These are phyloP conservation scores for Tylopilus balloui DNA, from an alignment of 768 basidiomycete genomes.

Conservation along the genomic window DNA sequence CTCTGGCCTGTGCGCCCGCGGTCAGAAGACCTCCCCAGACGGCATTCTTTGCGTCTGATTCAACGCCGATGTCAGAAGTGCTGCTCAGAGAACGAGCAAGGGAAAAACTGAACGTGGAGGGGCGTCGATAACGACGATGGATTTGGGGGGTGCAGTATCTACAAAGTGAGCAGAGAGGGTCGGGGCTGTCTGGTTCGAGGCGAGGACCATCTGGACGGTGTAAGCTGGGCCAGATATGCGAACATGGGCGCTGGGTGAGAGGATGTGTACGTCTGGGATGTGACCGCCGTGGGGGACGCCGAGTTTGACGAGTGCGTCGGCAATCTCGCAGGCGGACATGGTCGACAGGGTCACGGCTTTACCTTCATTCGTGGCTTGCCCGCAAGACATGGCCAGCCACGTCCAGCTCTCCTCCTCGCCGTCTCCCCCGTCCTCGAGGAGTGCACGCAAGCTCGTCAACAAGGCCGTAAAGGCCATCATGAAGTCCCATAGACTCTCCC, in stretches of 20 bases:
- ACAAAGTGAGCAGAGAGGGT: constrained; percentile 73
- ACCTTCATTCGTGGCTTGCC: neutral
- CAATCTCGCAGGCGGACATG: constrained; percentile 81
- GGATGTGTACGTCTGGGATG: constrained; percentile 70
- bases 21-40: constrained; percentile 95
- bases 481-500: constrained; percentile 60
- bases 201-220: constrained; percentile 78
- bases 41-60: constrained; percentile 64
- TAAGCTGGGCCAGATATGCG: constrained; percentile 75
- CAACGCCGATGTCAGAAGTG: neutral
- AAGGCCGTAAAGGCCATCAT: constrained; percentile 56
- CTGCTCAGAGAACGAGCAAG: constrained; percentile 2
- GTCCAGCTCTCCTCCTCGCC: constrained; percentile 8
- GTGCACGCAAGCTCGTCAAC: constrained; percentile 36
- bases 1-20: constrained; percentile 71
- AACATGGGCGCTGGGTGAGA: constrained; percentile 36
- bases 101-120: constrained; percentile 54
- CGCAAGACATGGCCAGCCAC: constrained; percentile 10
- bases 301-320: constrained; percentile 85
- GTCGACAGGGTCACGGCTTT: constrained; percentile 9
- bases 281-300: constrained; percentile 66
- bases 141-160: constrained; percentile 63
- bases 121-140: constrained; percentile 69
- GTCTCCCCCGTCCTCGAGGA: constrained; percentile 8
- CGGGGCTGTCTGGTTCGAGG: constrained; percentile 55